phyloP scores from a whole-genome alignment of 495 filamentous ascomycete species.

The Thozetella sp. region DNA sequence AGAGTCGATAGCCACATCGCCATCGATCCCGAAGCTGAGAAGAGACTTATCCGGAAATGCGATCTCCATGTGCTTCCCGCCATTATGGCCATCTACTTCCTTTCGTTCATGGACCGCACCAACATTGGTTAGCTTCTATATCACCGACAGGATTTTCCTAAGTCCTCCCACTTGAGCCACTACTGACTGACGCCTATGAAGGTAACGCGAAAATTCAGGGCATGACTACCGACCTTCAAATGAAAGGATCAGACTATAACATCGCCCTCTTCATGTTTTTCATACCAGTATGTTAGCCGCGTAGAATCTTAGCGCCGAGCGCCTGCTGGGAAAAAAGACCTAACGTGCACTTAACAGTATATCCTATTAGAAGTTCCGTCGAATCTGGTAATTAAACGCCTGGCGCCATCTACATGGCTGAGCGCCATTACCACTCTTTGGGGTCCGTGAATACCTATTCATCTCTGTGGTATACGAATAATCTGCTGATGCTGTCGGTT shows the following conservation, averaged over 20 bases:
- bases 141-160: not conserved
- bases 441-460: slow-evolving; percentile 33
- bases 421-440: slow-evolving; percentile 46
- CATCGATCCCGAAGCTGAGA: not conserved
- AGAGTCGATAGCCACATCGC: too few relatives aligned
- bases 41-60: not conserved
- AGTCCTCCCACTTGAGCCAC: too few relatives aligned
- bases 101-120: not conserved
- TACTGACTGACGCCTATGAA: slow-evolving; percentile 16
- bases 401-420: slow-evolving; percentile 57
- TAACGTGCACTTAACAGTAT: slow-evolving; percentile 39
- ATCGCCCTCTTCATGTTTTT: slow-evolving; percentile 74
- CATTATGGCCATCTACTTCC: not conserved
- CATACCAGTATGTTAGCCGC: slow-evolving; percentile 52
- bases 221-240: slow-evolving; percentile 48
- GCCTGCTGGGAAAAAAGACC: too few relatives aligned
- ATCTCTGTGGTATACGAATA: not conserved
- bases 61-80: not conserved
- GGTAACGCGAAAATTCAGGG: slow-evolving; percentile 67
- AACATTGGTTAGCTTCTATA: not conserved
- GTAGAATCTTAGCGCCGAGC: too few relatives aligned
- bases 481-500: not conserved
- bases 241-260: slow-evolving; percentile 58
- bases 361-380: slow-evolving; percentile 27
- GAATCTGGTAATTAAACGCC: slow-evolving; percentile 33